These are phyloP conservation scores for Nemania sp. DNA, from an alignment of 2,329 filamentous ascomycete genomes.

Conservation along the genomic window DNA sequence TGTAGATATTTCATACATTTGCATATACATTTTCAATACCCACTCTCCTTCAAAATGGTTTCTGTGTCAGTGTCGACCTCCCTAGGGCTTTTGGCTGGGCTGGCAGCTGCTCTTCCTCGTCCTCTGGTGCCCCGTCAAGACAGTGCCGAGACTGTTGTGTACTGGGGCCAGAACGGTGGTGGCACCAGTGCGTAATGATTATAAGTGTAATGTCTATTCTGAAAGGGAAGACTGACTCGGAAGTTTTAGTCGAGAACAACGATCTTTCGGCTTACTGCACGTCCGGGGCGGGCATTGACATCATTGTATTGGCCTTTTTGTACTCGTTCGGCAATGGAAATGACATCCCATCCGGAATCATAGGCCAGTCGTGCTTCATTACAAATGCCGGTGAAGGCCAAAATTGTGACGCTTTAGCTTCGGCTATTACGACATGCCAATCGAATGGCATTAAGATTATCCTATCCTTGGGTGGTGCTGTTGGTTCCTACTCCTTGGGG, in stretches of 20 bases:
- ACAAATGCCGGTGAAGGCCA: slow-evolving; percentile 51
- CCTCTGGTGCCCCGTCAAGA: slow-evolving; percentile 31
- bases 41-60: slow-evolving; percentile 42
- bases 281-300: slow-evolving; percentile 54
- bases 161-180: slow-evolving; percentile 50
- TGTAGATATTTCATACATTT: slow-evolving; percentile 42
- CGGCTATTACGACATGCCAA: slow-evolving; percentile 58
- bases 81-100: slow-evolving; percentile 41
- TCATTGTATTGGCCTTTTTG: slow-evolving; percentile 59
- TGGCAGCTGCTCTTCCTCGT: slow-evolving; percentile 41
- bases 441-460: slow-evolving; percentile 57
- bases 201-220: background rate
- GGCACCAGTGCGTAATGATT: slow-evolving; percentile 43
- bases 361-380: slow-evolving; percentile 56
- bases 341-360: slow-evolving; percentile 55
- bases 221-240: slow-evolving; percentile 6
- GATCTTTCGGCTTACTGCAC: slow-evolving; percentile 56
- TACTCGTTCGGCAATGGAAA: slow-evolving; percentile 54
- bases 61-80: slow-evolving; percentile 35
- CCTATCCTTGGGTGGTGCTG: slow-evolving; percentile 59
- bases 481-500: slow-evolving; percentile 51
- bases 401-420: slow-evolving; percentile 55
- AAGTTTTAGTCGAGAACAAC: slow-evolving; percentile 50
- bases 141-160: slow-evolving; percentile 52
- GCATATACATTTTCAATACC: slow-evolving; percentile 36